Evolutionary conservation across 768 basidiomycete genomes (phyloP).

Genomic region (Boletellus sp.): DNA sequence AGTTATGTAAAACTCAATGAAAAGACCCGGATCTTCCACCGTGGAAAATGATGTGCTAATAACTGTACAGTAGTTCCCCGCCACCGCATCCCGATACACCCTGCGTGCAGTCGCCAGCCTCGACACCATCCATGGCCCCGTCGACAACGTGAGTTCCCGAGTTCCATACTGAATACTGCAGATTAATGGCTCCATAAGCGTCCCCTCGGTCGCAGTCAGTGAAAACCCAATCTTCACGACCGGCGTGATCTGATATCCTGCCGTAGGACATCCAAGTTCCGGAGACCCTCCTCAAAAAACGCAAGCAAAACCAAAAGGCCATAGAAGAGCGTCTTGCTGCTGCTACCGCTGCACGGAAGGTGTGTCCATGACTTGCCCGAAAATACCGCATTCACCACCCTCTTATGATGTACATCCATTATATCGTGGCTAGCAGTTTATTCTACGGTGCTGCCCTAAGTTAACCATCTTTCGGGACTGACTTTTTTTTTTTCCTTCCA

Average conservation of each 20-base stretch:
- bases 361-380: constrained; percentile 39
- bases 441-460: constrained; percentile 72
- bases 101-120: constrained; percentile 18
- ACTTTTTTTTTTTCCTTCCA: constrained; percentile 23
- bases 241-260: constrained; percentile 12
- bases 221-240: not conserved
- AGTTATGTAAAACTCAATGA: too few relatives aligned
- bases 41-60: constrained; percentile 31
- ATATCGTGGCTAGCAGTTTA: constrained; percentile 66
- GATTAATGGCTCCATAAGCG: too few relatives aligned
- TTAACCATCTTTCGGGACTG: constrained; percentile 86
- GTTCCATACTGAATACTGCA: not conserved
- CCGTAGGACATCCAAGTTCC: constrained; percentile 89
- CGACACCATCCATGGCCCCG: constrained; percentile 44
- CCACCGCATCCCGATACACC: constrained; percentile 29
- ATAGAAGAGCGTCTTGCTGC: constrained; percentile 89
- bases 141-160: constrained; percentile 48
- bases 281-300: constrained; percentile 99
- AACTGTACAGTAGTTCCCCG: too few relatives aligned
- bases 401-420: constrained; percentile 79
- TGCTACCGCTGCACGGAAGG: constrained; percentile 84
- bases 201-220: constrained; percentile 46
- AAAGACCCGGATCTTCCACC: not conserved
- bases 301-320: constrained; percentile 96
- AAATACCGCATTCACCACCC: constrained; percentile 15